Percentiles rank a stretch among this genome's conserved stretches.
Evolutionary conservation across 75 land plant genomes (phyloP).

Genomic region (Sequoia sempervirens): DNA sequence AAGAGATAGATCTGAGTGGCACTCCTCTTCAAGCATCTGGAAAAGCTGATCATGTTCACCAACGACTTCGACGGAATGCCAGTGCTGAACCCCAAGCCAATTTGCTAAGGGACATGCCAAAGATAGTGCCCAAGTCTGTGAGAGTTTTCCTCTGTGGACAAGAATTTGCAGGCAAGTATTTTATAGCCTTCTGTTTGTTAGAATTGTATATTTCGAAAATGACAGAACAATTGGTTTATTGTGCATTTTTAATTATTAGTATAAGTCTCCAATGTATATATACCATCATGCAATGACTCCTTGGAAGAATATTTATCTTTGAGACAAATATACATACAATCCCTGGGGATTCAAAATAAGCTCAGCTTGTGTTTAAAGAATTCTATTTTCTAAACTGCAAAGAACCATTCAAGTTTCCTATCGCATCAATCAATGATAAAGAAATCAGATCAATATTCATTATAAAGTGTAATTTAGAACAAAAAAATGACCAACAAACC

Average conservation of each 20-base stretch:
- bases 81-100: constrained; percentile 29
- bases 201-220: neutral
- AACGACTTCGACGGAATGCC: constrained; percentile 53
- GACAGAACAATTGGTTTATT: neutral
- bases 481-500: neutral
- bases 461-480: neutral
- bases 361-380: neutral
- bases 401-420: neutral
- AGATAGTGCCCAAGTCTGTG: constrained; percentile 45
- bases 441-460: constrained; percentile 9
- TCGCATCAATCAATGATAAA: neutral
- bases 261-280: neutral
- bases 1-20: constrained; percentile 57
- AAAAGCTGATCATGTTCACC: constrained; percentile 44
- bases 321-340: neutral
- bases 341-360: neutral
- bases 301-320: neutral
- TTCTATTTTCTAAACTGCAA: neutral
- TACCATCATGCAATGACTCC: neutral
- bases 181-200: neutral
- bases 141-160: constrained; percentile 75
- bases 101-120: constrained; percentile 44
- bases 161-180: constrained; percentile 55
- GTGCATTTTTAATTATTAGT: neutral
- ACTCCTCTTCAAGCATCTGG: constrained; percentile 62